Conservation (phyloP, 768 basidiomycete species). For the Hydnomerulius pinastri region DNA sequence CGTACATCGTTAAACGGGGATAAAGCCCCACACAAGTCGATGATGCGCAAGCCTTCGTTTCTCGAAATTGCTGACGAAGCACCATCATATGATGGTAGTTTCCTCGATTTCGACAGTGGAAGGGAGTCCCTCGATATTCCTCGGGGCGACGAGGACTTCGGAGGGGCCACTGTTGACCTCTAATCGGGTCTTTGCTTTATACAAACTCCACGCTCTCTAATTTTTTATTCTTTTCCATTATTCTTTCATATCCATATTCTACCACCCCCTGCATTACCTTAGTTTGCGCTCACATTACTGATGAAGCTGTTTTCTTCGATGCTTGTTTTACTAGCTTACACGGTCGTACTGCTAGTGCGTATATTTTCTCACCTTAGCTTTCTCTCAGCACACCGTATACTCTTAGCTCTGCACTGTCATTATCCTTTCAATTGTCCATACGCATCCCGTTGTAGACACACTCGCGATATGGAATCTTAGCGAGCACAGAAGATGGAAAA, state of each 20-base stretch:
- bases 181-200: conserved; percentile 1
- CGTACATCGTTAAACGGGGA: conserved; percentile 26
- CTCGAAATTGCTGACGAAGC: conserved; percentile 57
- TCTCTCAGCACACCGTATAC: not conserved
- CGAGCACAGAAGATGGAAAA: not conserved
- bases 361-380: not conserved
- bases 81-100: conserved; percentile 33
- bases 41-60: conserved; percentile 72
- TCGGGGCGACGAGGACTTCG: conserved; percentile 37
- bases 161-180: conserved; percentile 38
- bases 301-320: not conserved
- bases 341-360: conserved; percentile 1
- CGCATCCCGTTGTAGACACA: not conserved
- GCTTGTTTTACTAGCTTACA: conserved; percentile 19
- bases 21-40: conserved; percentile 47
- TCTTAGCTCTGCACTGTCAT: not conserved
- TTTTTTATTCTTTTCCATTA: conserved; percentile 18
- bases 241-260: conserved; percentile 2
- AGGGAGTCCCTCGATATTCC: conserved; percentile 43
- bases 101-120: conserved; percentile 41
- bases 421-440: not conserved
- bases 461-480: not conserved
- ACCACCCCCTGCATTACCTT: not conserved
- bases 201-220: conserved; percentile 5
- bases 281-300: not conserved